phyloP scores from a whole-genome alignment of 2,329 filamentous ascomycete species.

The Tolypocladium inflatum region DNA sequence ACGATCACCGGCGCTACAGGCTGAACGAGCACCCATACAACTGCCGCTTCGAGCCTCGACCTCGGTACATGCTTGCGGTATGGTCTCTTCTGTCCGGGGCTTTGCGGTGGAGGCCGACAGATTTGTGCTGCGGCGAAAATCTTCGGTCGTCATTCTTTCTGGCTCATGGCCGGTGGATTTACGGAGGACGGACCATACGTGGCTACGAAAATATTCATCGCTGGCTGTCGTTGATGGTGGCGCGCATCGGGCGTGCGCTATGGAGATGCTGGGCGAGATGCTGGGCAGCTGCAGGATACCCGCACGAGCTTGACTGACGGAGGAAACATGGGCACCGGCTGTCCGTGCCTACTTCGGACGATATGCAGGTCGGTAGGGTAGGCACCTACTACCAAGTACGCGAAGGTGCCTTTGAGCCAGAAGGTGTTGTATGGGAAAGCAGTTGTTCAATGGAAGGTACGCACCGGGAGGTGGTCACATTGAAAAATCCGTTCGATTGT shows the following conservation, averaged over 20 bases:
- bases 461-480: too few relatives aligned
- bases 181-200: background rate
- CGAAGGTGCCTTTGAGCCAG: too few relatives aligned
- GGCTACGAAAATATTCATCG: background rate
- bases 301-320: background rate
- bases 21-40: background rate
- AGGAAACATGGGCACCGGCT: too few relatives aligned
- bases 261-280: background rate
- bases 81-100: background rate
- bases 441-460: too few relatives aligned
- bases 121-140: background rate
- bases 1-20: too few relatives aligned
- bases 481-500: too few relatives aligned
- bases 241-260: background rate
- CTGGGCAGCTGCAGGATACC: background rate
- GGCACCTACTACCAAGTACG: too few relatives aligned
- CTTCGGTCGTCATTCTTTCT: background rate
- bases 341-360: too few relatives aligned
- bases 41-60: background rate
- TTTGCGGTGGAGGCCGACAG: background rate
- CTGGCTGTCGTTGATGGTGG: background rate
- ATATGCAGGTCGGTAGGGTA: too few relatives aligned
- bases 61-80: background rate
- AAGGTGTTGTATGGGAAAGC: too few relatives aligned
- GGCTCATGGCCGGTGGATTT: background rate